A percentile compares a stretch with the other conserved stretches of the same genome.
Conservation (phyloP, 805 yeast genomes). For the Metschnikowia anglica region DNA sequence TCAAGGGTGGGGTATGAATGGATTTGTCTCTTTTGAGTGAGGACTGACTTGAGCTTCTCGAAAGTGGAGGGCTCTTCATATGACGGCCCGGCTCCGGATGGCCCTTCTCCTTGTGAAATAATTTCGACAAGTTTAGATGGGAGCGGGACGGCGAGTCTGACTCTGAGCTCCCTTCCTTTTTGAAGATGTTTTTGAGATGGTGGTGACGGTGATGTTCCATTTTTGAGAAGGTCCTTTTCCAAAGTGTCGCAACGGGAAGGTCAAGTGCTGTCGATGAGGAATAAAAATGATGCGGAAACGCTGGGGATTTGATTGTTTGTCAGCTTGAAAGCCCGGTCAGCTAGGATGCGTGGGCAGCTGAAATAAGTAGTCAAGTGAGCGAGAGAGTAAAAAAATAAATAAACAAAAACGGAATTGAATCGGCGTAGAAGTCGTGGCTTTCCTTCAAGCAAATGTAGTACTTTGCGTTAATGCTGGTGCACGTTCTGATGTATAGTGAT, state of each 20-base stretch:
- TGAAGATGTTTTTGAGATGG: conserved; percentile 25
- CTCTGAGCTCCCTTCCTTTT: conserved; percentile 20
- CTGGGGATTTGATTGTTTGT: too few species aligned
- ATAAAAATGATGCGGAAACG: not conserved
- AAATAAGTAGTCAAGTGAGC: not conserved
- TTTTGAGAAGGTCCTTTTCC: not conserved
- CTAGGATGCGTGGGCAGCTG: too few species aligned
- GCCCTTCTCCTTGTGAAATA: conserved; percentile 24
- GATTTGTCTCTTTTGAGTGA: conserved; percentile 2
- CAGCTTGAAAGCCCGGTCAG: too few species aligned
- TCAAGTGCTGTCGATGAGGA: not conserved
- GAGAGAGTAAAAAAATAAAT: not conserved
- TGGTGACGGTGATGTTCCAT: conserved; percentile 15
- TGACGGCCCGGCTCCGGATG: conserved; percentile 4
- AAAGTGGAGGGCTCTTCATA: conserved; percentile 1
- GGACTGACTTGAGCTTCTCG: conserved; percentile 6
- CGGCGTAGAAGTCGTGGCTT: not conserved
- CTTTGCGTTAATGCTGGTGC: conserved; percentile 5
- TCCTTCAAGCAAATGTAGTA: not conserved
- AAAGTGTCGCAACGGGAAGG: not conserved
- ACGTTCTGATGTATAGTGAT: conserved; percentile 4
- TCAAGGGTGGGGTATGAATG: conserved; percentile 7
- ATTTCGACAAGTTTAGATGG: conserved; percentile 21
- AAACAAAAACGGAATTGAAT: not conserved
- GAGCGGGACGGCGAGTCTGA: conserved; percentile 15